A percentile compares a stretch with the other conserved stretches of the same genome.
Evolutionary conservation across 2,329 filamentous ascomycete genomes (phyloP).

Genomic region (Cadophora luteo-olivacea): DNA sequence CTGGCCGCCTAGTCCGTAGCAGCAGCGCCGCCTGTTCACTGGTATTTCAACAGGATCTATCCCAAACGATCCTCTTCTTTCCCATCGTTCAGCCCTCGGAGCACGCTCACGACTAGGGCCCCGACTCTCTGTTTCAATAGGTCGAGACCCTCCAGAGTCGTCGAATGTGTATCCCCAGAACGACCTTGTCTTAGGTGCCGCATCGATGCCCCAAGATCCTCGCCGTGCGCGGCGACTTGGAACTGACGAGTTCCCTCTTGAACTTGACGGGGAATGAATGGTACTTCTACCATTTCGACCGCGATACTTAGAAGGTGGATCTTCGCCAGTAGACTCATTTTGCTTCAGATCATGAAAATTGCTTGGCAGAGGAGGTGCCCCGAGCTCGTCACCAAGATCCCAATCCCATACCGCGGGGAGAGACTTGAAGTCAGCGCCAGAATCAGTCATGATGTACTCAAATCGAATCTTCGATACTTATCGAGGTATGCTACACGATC

Average conservation of each 20-base stretch:
- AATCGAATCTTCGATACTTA: neutral
- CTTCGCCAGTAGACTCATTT: neutral
- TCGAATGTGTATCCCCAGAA: neutral
- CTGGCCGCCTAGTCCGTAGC: neutral
- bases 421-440: neutral
- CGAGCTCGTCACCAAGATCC: neutral
- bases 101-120: neutral
- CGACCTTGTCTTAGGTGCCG: neutral
- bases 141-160: too few relatives aligned
- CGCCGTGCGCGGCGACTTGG: neutral
- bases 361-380: neutral
- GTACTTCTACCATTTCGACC: neutral
- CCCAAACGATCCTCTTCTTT: neutral
- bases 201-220: conserved; percentile 7
- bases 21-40: neutral
- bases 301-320: neutral
- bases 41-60: conserved; percentile 2
- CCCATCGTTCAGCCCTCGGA: neutral
- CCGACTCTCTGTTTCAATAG: too few relatives aligned
- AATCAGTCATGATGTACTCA: neutral
- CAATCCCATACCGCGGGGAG: neutral
- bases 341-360: neutral
- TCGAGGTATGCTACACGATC: neutral
- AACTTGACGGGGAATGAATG: neutral
- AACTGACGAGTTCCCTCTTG: neutral